phyloP scores from a whole-genome alignment of 192 early-diverging fungal genomes.

The Jimgerdemannia flammicorona region DNA sequence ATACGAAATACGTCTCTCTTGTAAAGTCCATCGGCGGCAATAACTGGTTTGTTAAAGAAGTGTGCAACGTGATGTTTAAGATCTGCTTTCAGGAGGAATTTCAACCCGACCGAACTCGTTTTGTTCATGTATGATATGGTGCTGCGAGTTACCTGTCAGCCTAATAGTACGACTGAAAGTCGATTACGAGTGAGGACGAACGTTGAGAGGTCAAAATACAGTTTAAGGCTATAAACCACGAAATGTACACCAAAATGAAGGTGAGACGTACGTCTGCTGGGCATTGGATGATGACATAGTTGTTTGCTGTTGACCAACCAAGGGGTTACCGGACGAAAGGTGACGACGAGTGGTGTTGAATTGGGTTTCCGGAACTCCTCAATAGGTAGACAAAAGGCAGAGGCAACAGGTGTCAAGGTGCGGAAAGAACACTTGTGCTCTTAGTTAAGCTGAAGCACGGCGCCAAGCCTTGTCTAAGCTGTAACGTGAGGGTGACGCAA shows the following conservation, averaged over 20 bases:
- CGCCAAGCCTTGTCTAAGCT: not conserved
- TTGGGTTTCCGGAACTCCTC: not conserved
- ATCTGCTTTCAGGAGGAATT: not conserved
- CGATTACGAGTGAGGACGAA: not conserved
- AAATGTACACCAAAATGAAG: not conserved
- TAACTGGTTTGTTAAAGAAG: slow-evolving; percentile 41
- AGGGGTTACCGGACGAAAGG: not conserved
- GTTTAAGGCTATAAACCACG: not conserved
- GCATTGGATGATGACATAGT: not conserved
- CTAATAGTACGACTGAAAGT: not conserved
- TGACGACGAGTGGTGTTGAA: not conserved
- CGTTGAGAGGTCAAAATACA: not conserved
- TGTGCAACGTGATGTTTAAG: not conserved
- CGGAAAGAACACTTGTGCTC: not conserved
- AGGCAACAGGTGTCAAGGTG: not conserved
- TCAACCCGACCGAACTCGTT: no score
- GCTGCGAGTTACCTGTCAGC: slow-evolving; percentile 3
- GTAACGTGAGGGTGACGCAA: not conserved
- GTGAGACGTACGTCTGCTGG: not conserved
- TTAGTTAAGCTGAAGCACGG: no score
- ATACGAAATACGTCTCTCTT: slow-evolving; percentile 89
- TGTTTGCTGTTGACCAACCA: not conserved
- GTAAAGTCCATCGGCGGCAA: slow-evolving; percentile 88
- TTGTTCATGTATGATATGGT: not conserved
- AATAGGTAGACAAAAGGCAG: not conserved